A percentile compares a stretch with the other conserved stretches of the same genome.
These are phyloP conservation scores for Helichrysum umbraculigerum DNA, from an alignment of 129 eudicot genomes.

Conservation along the genomic window DNA sequence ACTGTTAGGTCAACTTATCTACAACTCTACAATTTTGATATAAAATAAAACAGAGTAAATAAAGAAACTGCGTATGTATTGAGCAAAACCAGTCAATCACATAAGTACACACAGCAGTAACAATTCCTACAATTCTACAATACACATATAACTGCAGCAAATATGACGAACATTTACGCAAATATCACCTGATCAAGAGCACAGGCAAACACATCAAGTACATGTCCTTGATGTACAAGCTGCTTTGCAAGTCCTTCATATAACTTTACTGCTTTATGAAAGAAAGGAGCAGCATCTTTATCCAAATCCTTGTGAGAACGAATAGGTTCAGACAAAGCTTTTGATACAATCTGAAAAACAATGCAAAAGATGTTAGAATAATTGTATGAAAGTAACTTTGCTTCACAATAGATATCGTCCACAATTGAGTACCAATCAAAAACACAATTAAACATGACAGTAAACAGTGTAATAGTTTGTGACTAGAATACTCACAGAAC, in stretches of 20 bases:
- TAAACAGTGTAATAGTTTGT: slow-evolving; percentile 8
- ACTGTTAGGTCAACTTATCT: slow-evolving; percentile 12
- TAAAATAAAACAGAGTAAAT: neutral
- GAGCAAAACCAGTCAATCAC: neutral
- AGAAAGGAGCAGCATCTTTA: slow-evolving; percentile 85
- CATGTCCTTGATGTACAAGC: slow-evolving; percentile 97
- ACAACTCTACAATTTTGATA: neutral
- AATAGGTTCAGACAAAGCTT: slow-evolving; percentile 81
- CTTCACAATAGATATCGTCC: neutral
- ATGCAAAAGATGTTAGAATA: neutral
- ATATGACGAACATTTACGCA: slow-evolving; percentile 14
- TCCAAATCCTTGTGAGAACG: slow-evolving; percentile 98
- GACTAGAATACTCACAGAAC: slow-evolving; percentile 69
- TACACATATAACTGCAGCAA: neutral
- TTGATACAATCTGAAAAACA: slow-evolving; percentile 72
- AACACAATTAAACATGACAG: slow-evolving; percentile 5
- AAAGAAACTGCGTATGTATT: neutral
- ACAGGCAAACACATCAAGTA: slow-evolving; percentile 93
- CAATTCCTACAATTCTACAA: neutral
- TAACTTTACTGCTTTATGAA: slow-evolving; percentile 89
- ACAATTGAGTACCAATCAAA: neutral
- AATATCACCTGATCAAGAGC: slow-evolving; percentile 90
- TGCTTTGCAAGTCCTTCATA: slow-evolving; percentile 91
- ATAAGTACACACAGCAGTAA: neutral
- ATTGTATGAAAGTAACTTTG: slow-evolving; percentile 10